These are phyloP conservation scores for Telfairia occidentalis DNA, from an alignment of 331 rosid genomes.

Conservation along the genomic window DNA sequence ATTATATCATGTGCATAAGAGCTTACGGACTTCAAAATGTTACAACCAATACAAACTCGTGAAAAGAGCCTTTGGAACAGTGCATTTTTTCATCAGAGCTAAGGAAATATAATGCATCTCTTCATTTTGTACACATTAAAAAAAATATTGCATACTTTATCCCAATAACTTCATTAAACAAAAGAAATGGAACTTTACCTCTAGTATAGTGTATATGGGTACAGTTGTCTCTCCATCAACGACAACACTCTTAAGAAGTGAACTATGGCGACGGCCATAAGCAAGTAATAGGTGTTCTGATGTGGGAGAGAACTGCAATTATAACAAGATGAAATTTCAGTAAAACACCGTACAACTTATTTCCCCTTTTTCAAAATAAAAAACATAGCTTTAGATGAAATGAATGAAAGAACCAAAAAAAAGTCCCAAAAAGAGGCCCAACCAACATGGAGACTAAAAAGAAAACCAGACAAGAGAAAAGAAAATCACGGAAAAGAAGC, in stretches of 20 bases:
- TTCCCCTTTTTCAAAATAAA: background rate
- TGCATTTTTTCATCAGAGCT: background rate
- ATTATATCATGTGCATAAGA: background rate
- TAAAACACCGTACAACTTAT: background rate
- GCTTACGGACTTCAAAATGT: background rate
- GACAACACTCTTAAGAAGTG: conserved; percentile 48
- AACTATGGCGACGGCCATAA: conserved; percentile 47
- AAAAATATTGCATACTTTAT: background rate
- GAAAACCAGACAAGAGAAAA: background rate
- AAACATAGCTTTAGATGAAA: background rate
- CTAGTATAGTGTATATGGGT: conserved; percentile 51
- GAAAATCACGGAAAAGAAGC: background rate
- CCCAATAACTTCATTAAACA: background rate
- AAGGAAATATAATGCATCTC: background rate
- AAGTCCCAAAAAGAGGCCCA: background rate
- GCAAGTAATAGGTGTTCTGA: conserved; percentile 55
- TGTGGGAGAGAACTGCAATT: conserved; percentile 46
- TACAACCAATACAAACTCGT: background rate
- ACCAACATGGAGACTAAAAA: background rate
- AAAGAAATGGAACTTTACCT: conserved; percentile 23
- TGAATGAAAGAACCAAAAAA: background rate
- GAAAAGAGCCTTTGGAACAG: background rate
- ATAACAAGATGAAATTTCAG: conserved; percentile 1
- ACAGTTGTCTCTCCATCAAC: conserved; percentile 50
- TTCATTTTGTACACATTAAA: background rate